These are phyloP conservation scores for Amphibolis antarctica DNA, from an alignment of 106 monocot genomes.

Conservation along the genomic window DNA sequence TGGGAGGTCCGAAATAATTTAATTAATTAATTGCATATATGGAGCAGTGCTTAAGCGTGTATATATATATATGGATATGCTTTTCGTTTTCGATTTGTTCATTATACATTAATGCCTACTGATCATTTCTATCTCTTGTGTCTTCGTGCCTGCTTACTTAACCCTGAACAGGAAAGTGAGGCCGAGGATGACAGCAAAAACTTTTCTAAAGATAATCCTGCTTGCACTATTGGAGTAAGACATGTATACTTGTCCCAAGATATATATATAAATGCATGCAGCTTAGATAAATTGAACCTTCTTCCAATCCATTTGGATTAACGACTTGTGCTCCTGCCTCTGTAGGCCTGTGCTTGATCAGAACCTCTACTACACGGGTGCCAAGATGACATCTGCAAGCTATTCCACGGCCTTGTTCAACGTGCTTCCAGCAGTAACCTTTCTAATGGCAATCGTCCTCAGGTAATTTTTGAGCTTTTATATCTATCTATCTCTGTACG, in stretches of 20 bases:
- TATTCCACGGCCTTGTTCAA: slow-evolving; percentile 47
- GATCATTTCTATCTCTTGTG: not conserved
- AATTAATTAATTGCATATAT: too few relatives aligned
- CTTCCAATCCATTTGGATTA: too few relatives aligned
- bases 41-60: too few relatives aligned
- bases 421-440: slow-evolving; percentile 75
- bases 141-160: not conserved
- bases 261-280: not conserved
- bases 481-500: too few relatives aligned
- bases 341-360: slow-evolving; percentile 74
- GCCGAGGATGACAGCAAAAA: slow-evolving; percentile 46
- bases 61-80: too few relatives aligned
- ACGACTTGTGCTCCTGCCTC: not conserved
- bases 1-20: too few relatives aligned
- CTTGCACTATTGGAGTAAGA: slow-evolving; percentile 59
- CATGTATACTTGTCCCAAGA: not conserved
- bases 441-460: slow-evolving; percentile 47
- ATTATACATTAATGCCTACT: too few relatives aligned
- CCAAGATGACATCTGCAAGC: slow-evolving; percentile 48
- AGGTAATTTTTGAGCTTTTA: slow-evolving; percentile 16
- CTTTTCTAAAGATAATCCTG: slow-evolving; percentile 47
- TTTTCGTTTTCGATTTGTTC: too few relatives aligned
- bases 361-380: slow-evolving; percentile 70
- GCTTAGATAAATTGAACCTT: too few relatives aligned
- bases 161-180: slow-evolving; percentile 34